Conservation (phyloP, 768 basidiomycete species). For the Tricholoma sp. region DNA sequence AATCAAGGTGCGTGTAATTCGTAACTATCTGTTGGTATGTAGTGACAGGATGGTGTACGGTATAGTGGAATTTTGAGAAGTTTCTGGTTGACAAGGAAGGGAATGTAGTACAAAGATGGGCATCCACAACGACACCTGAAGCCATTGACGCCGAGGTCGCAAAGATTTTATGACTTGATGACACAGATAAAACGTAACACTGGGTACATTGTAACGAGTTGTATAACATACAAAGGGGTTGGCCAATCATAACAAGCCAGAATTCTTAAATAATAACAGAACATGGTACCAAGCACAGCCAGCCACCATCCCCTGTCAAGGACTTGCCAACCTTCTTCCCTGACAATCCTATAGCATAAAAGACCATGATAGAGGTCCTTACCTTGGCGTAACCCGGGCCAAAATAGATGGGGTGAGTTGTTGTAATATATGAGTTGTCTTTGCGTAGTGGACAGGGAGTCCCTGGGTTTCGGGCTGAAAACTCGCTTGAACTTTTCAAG, state of each 20-base stretch:
- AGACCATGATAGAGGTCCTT: conserved; percentile 26
- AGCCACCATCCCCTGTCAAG: conserved; percentile 32
- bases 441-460: not conserved
- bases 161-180: conserved; percentile 43
- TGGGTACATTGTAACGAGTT: not conserved
- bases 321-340: conserved; percentile 31
- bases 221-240: not conserved
- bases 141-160: conserved; percentile 59
- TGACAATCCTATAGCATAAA: conserved; percentile 22
- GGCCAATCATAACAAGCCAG: not conserved
- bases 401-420: not conserved
- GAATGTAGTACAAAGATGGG: conserved; percentile 70
- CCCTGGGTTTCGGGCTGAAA: not conserved
- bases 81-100: conserved; percentile 80
- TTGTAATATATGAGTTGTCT: not conserved
- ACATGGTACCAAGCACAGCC: conserved; percentile 11
- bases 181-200: conserved; percentile 1
- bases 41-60: conserved; percentile 1
- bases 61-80: conserved; percentile 88
- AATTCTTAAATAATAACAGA: not conserved
- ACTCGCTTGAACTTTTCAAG: not conserved
- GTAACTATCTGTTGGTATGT: not conserved
- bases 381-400: conserved; percentile 22
- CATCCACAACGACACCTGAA: conserved; percentile 66
- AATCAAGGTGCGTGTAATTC: conserved; percentile 55